These are phyloP conservation scores for Aspergillus aculeatus DNA, from an alignment of 2,329 filamentous ascomycete genomes.

Conservation along the genomic window DNA sequence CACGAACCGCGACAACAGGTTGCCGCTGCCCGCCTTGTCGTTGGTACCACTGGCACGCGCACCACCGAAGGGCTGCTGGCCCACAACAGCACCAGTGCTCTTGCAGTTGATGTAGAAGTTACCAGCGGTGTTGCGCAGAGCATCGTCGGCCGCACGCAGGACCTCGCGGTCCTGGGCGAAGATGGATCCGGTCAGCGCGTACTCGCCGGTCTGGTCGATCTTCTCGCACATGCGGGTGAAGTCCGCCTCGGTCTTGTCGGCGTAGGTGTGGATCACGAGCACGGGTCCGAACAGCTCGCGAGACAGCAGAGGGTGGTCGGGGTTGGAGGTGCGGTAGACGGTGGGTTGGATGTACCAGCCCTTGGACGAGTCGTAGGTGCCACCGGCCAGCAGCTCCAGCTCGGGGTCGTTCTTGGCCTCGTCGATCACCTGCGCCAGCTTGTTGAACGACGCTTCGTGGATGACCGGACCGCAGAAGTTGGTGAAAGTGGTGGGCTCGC, in stretches of 20 bases:
- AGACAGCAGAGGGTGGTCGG: conserved; percentile 69
- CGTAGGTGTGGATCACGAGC: conserved; percentile 72
- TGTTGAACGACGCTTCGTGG: conserved; percentile 77
- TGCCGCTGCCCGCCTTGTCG: conserved; percentile 68
- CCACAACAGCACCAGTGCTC: conserved; percentile 68
- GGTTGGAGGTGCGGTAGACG: conserved; percentile 72
- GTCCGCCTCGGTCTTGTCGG: conserved; percentile 60
- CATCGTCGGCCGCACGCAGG: conserved; percentile 37
- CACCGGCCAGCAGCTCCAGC: conserved; percentile 71
- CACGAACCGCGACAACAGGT: conserved; percentile 64
- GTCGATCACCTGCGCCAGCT: conserved; percentile 73
- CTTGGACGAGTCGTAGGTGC: conserved; percentile 72
- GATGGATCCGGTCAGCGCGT: conserved; percentile 45
- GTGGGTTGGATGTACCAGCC: conserved; percentile 85
- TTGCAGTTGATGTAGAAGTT: conserved; percentile 47
- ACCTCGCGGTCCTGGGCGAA: conserved; percentile 41
- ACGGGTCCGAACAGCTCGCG: conserved; percentile 83
- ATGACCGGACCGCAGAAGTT: conserved; percentile 90
- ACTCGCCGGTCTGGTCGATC: conserved; percentile 43
- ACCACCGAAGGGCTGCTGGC: conserved; percentile 70
- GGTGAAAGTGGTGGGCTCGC: conserved; percentile 65
- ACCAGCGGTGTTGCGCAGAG: conserved; percentile 39
- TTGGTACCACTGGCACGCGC: conserved; percentile 69
- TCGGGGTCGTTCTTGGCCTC: conserved; percentile 72
- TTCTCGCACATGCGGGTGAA: conserved; percentile 60